Base-by-base conservation (phyloP, 306 rosid species). In the Luffa aegyptiaca region DNA sequence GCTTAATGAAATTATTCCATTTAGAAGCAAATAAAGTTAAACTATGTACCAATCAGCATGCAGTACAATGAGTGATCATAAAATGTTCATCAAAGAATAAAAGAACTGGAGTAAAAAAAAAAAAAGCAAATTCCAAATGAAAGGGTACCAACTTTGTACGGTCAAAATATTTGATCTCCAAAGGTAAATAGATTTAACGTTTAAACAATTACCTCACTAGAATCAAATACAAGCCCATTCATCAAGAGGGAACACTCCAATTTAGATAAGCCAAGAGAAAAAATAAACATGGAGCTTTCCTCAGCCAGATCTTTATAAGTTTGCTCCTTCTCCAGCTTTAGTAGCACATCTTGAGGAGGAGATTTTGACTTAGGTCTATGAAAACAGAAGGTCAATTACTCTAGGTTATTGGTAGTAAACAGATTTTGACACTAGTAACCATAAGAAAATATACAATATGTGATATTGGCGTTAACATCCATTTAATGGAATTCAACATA, bases 171-270 rank as follows among this genome's bases (percentile, higher is more conserved):
- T 51, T 31, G 5, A 74, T 31, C 35, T 51, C 8, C 44, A 73
- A 49, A 45, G 61, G n/a, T 4, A 49, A 13, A 73, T 51, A 20
- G 35, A 74, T 35, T 35, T 52, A 17, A 52, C 51, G 2, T 33
- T 31, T 2, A 16, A n/a, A 58, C 18, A 49, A 78, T 80, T 87
- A 91, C 99, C 98, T 95, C 96, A 52, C 72, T 91, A 14, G 97
- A 85, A 81, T 95, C 99, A 81, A 80, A 59, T 83, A 95, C 90
- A 80, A 93, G 94, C 73, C 99, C 99, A 80, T 95, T 95, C 99
- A 95, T 90, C 86, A 95, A 85, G 81, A 93, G 85, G 85, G 92
- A 84, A 75, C 97, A 95, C 76, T 83, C 84, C 68, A 79, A 81
- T 88, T 85, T 89, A 31, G 94, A 87, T 80, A 93, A 86, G 53